Base-by-base conservation (phyloP, 352 stramenopile genomes). In the Pythium vanterpoolii region DNA sequence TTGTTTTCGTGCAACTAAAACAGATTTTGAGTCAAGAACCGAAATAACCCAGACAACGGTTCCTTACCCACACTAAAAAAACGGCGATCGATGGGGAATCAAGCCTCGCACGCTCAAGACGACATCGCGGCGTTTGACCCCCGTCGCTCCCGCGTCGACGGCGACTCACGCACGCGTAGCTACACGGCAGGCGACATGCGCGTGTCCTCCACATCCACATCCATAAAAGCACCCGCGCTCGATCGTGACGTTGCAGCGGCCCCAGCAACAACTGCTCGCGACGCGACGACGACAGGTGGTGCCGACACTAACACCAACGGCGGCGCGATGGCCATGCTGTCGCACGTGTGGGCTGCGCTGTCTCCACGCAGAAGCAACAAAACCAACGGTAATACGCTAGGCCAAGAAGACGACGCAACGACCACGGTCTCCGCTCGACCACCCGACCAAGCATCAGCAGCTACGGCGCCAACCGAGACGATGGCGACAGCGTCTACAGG, bases 301-400 rank as follows among this genome's bases (percentile, higher is more conserved):
- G n/a, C n/a, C n/a, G n/a, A n/a, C n/a, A n/a, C n/a, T n/a, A n/a
- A 46, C 40, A 16, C 9, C 7, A 57, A 13, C 31, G 19, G 26
- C 7, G 55, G 50, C 19, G 50, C 56, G 0, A 60, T 62, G 50
- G 51, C 31, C 18, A 57, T 64, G 31, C 45, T 71, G 40, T 64
- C 57, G 45, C 54, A 71, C 16, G 42, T 64, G n/a, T 71, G 62
- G 62, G 46, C 47, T 6, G 55, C 49, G 36, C n/a, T 69, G 50
- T 69, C 62, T 24, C 62, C 62, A 27, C 64, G 56, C 14, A 33
- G 23, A 16, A 40, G 36, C 40, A 42, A 2, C 34, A 50, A 18
- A 11, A 24, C 38, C 1, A 60, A 38, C 27, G 31, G 38, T 28
- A 18, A 7, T 23, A n/a, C 14, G 11, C 31, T 1, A 40, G 42